Evolutionary conservation across 768 basidiomycete genomes (phyloP).

Genomic region (Leccinum subgranulosum): DNA sequence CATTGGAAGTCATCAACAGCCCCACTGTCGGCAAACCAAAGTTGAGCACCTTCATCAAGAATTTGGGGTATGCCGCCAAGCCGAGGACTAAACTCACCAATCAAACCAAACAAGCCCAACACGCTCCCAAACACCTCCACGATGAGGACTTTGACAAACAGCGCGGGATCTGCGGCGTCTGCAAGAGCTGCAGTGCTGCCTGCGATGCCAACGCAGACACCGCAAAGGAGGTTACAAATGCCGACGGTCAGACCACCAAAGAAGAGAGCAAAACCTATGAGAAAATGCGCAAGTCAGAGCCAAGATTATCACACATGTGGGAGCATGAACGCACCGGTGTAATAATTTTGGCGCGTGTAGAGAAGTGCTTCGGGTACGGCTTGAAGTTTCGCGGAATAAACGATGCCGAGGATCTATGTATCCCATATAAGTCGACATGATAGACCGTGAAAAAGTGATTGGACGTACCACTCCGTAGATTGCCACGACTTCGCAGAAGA

Average conservation of each 20-base stretch:
- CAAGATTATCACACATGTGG: not conserved
- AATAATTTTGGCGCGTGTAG: slow-evolving; percentile 88
- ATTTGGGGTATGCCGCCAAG: not conserved
- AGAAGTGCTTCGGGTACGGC: slow-evolving; percentile 59
- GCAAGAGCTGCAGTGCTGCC: slow-evolving; percentile 94
- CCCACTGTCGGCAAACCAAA: slow-evolving; percentile 50
- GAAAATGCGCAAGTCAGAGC: not conserved
- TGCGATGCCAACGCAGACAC: slow-evolving; percentile 90
- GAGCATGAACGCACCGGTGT: slow-evolving; percentile 59
- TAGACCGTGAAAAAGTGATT: not conserved
- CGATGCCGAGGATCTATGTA: slow-evolving; percentile 86
- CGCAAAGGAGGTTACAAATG: slow-evolving; percentile 91
- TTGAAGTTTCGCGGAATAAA: slow-evolving; percentile 83
- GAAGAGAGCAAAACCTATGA: slow-evolving; percentile 83
- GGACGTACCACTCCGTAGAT: slow-evolving; percentile 90
- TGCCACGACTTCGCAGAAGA: slow-evolving; percentile 99
- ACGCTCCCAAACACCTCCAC: slow-evolving; percentile 95
- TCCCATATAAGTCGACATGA: not conserved
- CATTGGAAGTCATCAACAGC: slow-evolving; percentile 69
- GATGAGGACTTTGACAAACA: slow-evolving; percentile 96
- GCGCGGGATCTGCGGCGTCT: slow-evolving; percentile 90
- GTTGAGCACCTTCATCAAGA: not conserved
- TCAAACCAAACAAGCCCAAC: slow-evolving; percentile 88
- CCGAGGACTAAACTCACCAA: slow-evolving; percentile 53
- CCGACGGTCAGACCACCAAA: slow-evolving; percentile 97